These are phyloP conservation scores for Simplicillium sp. DNA, from an alignment of 2,329 filamentous ascomycete genomes.

Conservation along the genomic window DNA sequence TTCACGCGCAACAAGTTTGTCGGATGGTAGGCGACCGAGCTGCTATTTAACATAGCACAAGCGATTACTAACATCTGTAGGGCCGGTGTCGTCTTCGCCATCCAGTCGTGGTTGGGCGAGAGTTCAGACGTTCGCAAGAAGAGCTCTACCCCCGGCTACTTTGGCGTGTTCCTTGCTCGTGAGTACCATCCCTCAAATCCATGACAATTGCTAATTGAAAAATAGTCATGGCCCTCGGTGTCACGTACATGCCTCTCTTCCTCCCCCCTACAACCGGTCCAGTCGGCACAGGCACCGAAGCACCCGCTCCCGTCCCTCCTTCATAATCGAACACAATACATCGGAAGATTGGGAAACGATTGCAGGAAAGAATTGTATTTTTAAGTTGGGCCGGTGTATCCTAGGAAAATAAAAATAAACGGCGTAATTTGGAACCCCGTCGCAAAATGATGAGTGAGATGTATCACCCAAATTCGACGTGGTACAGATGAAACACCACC, in stretches of 20 bases:
- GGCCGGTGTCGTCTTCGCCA: slow-evolving; percentile 63
- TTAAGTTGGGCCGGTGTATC: too few relatives aligned
- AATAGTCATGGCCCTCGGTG: slow-evolving; percentile 49
- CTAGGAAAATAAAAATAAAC: too few relatives aligned
- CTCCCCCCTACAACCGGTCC: slow-evolving; percentile 26
- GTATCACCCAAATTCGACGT: too few relatives aligned
- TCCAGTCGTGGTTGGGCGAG: slow-evolving; percentile 72
- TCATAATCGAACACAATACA: too few relatives aligned
- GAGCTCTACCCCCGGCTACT: slow-evolving; percentile 55
- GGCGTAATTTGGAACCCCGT: too few relatives aligned
- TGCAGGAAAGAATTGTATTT: too few relatives aligned
- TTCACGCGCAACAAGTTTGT: slow-evolving; percentile 82
- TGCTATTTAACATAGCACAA: not conserved
- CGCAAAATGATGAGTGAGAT: too few relatives aligned
- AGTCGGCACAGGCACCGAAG: slow-evolving; percentile 22
- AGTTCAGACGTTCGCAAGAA: slow-evolving; percentile 57
- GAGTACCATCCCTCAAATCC: slow-evolving; percentile 27
- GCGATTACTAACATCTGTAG: slow-evolving; percentile 24
- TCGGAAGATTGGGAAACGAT: too few relatives aligned
- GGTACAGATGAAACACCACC: too few relatives aligned
- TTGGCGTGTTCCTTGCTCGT: slow-evolving; percentile 74
- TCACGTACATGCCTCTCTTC: slow-evolving; percentile 42
- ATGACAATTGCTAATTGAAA: not conserved
- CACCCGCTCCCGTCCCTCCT: slow-evolving; percentile 9
- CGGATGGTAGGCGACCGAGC: slow-evolving; percentile 41